A percentile compares a stretch with the other conserved stretches of the same genome.
phyloP scores from a whole-genome alignment of 1,284 basidiomycete species.

The Fomitopsis palustris region DNA sequence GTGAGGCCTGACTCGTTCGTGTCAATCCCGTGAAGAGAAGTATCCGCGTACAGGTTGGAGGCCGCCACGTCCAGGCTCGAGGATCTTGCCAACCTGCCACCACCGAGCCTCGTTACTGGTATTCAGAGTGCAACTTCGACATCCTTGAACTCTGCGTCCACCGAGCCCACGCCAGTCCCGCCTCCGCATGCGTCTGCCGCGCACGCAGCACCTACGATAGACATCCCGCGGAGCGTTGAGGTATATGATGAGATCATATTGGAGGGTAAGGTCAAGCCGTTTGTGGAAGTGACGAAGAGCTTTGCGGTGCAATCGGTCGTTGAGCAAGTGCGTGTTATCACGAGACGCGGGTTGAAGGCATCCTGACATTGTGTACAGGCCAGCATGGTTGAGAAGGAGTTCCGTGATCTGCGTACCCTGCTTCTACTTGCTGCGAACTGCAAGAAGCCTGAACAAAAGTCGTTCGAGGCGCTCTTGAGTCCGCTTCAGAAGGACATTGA shows the following conservation, averaged over 20 bases:
- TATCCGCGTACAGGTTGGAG: slow-evolving; percentile 57
- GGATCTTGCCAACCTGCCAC: slow-evolving; percentile 65
- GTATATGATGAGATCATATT: slow-evolving; percentile 79
- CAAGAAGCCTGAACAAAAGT: slow-evolving; percentile 73
- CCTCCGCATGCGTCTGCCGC: slow-evolving; percentile 37
- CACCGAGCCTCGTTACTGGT: slow-evolving; percentile 22
- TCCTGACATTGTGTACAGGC: slow-evolving; percentile 46
- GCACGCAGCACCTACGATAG: slow-evolving; percentile 34
- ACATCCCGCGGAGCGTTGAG: slow-evolving; percentile 58
- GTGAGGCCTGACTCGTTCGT: slow-evolving; percentile 17
- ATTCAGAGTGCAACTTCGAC: slow-evolving; percentile 27
- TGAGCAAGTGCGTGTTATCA: slow-evolving; percentile 63
- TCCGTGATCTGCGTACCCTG: slow-evolving; percentile 65
- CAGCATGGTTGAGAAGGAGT: slow-evolving; percentile 64
- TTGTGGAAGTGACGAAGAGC: slow-evolving; percentile 69
- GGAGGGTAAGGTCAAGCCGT: slow-evolving; percentile 69
- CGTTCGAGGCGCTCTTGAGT: slow-evolving; percentile 59
- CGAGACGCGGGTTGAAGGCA: neutral
- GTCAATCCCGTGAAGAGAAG: neutral
- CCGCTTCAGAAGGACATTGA: slow-evolving; percentile 78
- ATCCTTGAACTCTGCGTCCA: slow-evolving; percentile 33
- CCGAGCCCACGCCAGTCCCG: slow-evolving; percentile 38
- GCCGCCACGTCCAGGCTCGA: slow-evolving; percentile 94
- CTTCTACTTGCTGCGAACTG: slow-evolving; percentile 71
- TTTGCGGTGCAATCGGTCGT: slow-evolving; percentile 71